phyloP scores from a whole-genome alignment of 2,329 filamentous ascomycete genomes.

The Xylaria sp. region DNA sequence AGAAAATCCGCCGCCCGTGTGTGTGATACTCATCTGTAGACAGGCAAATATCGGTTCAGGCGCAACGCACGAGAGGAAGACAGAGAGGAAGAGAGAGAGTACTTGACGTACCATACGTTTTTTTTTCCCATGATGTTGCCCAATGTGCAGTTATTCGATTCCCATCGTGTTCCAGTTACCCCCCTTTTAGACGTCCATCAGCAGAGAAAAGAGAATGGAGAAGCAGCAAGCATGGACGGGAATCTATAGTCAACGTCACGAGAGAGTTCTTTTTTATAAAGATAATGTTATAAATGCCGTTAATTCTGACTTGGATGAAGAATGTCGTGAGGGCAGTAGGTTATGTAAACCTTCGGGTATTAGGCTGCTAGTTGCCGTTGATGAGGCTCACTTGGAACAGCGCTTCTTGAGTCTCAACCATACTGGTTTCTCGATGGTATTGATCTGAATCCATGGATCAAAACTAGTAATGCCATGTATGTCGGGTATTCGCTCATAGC shows the following conservation, averaged over 20 bases:
- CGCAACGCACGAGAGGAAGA: neutral
- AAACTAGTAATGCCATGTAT: neutral
- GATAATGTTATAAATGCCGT: slow-evolving; percentile 12
- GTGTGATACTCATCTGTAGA: slow-evolving; percentile 9
- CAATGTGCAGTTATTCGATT: neutral
- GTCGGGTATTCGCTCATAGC: neutral
- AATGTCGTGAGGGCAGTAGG: no score
- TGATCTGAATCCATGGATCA: neutral
- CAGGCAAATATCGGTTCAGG: neutral
- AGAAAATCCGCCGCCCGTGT: slow-evolving; percentile 2
- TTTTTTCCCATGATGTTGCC: neutral
- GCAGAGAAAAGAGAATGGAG: slow-evolving; percentile 6
- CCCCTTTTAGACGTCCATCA: slow-evolving; percentile 6
- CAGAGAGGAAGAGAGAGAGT: neutral
- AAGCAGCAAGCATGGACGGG: slow-evolving; percentile 5
- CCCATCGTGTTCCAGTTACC: neutral
- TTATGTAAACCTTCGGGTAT: no score
- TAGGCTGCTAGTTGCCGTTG: no score
- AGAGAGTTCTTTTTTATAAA: neutral
- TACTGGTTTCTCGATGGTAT: neutral
- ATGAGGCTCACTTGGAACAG: neutral
- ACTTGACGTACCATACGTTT: slow-evolving; percentile 2
- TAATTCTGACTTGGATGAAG: neutral
- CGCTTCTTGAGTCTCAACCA: neutral
- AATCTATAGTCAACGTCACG: slow-evolving; percentile 2